phyloP scores from a whole-genome alignment of 345 rosid species.

The Eucalyptus tenuipes region DNA sequence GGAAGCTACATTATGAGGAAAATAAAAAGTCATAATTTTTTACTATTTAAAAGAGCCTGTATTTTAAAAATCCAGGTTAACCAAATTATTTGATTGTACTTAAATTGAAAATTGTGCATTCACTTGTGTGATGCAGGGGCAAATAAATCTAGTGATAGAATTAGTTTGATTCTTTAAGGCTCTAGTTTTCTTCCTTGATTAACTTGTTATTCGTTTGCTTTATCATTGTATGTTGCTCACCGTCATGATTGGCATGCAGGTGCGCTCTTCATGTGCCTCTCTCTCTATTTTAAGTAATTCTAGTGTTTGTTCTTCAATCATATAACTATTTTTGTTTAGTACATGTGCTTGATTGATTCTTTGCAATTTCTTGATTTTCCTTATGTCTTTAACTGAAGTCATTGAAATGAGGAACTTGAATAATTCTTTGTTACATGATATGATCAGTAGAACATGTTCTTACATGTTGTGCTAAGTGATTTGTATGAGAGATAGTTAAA shows the following conservation, averaged over 20 bases:
- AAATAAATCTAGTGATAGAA: background rate
- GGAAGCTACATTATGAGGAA: background rate
- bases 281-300: background rate
- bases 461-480: background rate
- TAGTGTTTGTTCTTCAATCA: background rate
- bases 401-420: background rate
- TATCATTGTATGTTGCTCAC: background rate
- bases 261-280: background rate
- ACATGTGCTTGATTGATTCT: background rate
- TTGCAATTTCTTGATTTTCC: background rate
- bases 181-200: background rate
- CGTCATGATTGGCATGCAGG: background rate
- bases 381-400: background rate
- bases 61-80: background rate
- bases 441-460: background rate
- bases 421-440: background rate
- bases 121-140: background rate
- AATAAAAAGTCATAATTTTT: background rate
- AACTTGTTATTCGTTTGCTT: background rate
- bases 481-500: background rate
- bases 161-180: background rate
- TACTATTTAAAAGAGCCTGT: background rate
- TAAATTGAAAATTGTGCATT: background rate
- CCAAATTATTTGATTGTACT: background rate
- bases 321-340: background rate